Conservation (phyloP, 192 early-diverging fungal species). For the Coemansia sp. region DNA sequence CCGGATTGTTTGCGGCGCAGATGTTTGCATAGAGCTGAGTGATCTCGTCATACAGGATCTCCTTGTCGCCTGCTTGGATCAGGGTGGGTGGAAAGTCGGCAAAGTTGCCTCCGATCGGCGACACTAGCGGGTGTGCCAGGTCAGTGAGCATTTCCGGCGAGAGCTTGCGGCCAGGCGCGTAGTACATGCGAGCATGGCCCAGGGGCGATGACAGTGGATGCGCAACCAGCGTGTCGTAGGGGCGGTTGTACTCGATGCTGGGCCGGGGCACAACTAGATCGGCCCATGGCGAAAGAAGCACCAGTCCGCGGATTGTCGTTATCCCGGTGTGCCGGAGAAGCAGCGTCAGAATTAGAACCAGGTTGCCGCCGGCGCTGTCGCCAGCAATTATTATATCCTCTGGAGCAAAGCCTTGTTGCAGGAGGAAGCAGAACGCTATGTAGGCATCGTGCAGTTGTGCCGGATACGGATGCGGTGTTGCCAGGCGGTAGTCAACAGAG, state of each 20-base stretch:
- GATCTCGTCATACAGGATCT: conserved; percentile 40
- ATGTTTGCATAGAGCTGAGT: conserved; percentile 36
- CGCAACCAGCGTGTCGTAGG: conserved; percentile 29
- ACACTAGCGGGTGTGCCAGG: conserved; percentile 41
- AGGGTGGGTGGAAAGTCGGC: conserved; percentile 38
- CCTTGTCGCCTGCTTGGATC: conserved; percentile 45
- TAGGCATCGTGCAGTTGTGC: conserved; percentile 65
- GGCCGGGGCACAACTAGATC: conserved; percentile 23
- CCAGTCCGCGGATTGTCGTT: conserved; percentile 54
- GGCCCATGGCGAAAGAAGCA: conserved; percentile 58
- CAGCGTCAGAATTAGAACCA: conserved; percentile 60
- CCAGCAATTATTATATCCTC: conserved; percentile 64
- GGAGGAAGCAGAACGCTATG: conserved; percentile 57
- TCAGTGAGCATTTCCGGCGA: conserved; percentile 25
- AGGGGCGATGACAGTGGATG: conserved; percentile 24
- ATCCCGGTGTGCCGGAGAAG: conserved; percentile 60
- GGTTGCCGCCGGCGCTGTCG: conserved; percentile 73
- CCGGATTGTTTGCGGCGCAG: conserved; percentile 18
- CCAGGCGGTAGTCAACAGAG: conserved; percentile 52
- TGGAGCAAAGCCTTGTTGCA: conserved; percentile 59
- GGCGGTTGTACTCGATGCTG: conserved; percentile 20
- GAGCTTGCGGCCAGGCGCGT: conserved; percentile 33
- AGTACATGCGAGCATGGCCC: conserved; percentile 26
- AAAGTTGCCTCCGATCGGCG: conserved; percentile 44
- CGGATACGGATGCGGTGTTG: conserved; percentile 52